These are phyloP conservation scores for Prunus salicina DNA, from an alignment of 306 rosid species.

Conservation along the genomic window DNA sequence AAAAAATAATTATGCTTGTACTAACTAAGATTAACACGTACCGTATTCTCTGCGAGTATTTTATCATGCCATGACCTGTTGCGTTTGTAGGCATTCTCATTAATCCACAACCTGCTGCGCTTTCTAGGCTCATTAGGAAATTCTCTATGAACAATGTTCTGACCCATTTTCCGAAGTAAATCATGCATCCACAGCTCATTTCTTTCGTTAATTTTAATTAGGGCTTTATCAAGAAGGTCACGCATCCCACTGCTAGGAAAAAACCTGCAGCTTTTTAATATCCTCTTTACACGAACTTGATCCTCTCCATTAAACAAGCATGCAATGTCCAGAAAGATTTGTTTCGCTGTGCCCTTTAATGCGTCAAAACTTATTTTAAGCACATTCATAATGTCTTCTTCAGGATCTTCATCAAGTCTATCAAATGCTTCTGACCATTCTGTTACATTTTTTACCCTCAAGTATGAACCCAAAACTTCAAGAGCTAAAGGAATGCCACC, in stretches of 20 bases:
- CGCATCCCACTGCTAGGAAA: not conserved
- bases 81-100: not conserved
- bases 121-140: not conserved
- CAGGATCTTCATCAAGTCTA: constrained; percentile 3
- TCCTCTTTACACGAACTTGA: not conserved
- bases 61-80: not conserved
- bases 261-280: constrained; percentile 1
- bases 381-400: not conserved
- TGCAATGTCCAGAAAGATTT: too few relatives aligned
- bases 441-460: not conserved
- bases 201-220: not conserved
- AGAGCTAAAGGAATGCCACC: constrained; percentile 20
- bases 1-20: too few relatives aligned
- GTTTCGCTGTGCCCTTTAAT: too few relatives aligned
- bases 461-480: constrained; percentile 4
- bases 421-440: constrained; percentile 1
- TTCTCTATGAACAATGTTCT: constrained; percentile 1
- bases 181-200: constrained; percentile 27
- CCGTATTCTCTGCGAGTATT: not conserved
- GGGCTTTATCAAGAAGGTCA: constrained; percentile 8
- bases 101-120: constrained; percentile 22
- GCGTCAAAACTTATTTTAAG: too few relatives aligned
- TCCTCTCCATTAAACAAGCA: too few relatives aligned
- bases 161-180: constrained; percentile 20
- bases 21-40: not conserved